These are phyloP conservation scores for Coriolopsis trogii DNA, from an alignment of 1,284 basidiomycete genomes.

Conservation along the genomic window DNA sequence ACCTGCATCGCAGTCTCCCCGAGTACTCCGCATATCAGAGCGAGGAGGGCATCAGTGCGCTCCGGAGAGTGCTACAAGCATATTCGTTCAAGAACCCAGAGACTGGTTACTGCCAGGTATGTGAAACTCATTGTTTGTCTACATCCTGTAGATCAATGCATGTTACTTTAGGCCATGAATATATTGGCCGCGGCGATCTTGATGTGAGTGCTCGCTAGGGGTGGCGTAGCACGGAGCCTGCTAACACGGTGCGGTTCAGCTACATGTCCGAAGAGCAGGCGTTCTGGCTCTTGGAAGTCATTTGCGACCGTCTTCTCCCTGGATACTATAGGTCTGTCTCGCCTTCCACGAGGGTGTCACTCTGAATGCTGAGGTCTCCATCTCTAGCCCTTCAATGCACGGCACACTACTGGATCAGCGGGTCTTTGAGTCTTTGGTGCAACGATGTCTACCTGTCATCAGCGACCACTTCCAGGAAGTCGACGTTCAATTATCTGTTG, in stretches of 20 bases:
- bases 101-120: constrained; percentile 82
- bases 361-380: too few relatives aligned
- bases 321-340: constrained; percentile 91
- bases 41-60: constrained; percentile 81
- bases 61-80: constrained; percentile 92
- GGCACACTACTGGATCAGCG: constrained; percentile 97
- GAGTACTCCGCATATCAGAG: constrained; percentile 95
- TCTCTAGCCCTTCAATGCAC: constrained; percentile 96
- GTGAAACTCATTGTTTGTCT: constrained; percentile 13
- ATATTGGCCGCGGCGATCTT: constrained; percentile 91
- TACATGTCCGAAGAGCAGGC: constrained; percentile 99
- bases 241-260: constrained; percentile 51
- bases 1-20: constrained; percentile 91
- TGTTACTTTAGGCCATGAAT: constrained; percentile 79
- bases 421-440: constrained; percentile 97
- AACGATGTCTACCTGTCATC: constrained; percentile 87
- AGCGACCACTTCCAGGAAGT: constrained; percentile 92
- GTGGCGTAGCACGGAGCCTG: too few relatives aligned
- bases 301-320: constrained; percentile 93
- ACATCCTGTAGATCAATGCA: not conserved
- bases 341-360: too few relatives aligned
- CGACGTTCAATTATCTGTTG: constrained; percentile 97
- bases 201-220: constrained; percentile 76
- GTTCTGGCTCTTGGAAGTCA: constrained; percentile 95
- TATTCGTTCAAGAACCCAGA: constrained; percentile 98